Evolutionary conservation across 331 rosid species (phyloP).

Genomic region (Prunus yedoensis): DNA sequence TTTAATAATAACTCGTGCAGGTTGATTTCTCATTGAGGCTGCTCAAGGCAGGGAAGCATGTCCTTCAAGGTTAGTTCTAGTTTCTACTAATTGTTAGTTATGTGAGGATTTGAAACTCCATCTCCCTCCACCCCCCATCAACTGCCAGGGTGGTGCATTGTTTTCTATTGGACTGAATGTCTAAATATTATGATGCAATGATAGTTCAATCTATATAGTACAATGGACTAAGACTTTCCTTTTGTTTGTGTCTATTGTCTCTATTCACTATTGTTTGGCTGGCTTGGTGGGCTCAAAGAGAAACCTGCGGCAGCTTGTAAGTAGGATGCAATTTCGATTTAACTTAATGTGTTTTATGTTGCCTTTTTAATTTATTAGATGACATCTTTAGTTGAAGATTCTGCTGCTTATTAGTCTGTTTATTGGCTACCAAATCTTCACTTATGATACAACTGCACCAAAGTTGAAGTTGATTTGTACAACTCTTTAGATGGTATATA

Average conservation of each 20-base stretch:
- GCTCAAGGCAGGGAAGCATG: conserved; percentile 91
- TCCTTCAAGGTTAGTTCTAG: conserved; percentile 71
- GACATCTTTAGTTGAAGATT: background rate
- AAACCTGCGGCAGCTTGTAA: conserved; percentile 94
- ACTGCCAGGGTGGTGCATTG: conserved; percentile 8
- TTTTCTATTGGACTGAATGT: conserved; percentile 1
- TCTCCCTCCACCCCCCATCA: background rate
- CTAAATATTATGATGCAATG: background rate
- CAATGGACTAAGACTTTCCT: conserved; percentile 36
- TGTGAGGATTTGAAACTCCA: no score
- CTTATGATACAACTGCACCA: background rate
- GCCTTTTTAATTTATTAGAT: background rate
- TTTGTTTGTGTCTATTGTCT: conserved; percentile 28
- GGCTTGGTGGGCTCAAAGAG: conserved; percentile 64
- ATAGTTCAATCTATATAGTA: background rate
- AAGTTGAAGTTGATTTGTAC: background rate
- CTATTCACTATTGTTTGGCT: conserved; percentile 30
- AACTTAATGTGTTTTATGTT: background rate
- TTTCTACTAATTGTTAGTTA: background rate
- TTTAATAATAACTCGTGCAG: conserved; percentile 37
- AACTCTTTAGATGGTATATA: background rate
- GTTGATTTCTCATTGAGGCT: conserved; percentile 68
- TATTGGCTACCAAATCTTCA: background rate
- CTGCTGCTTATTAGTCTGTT: no score
- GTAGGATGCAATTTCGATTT: conserved; percentile 24